These are phyloP conservation scores for Paecilomyces sp. DNA, from an alignment of 2,329 filamentous ascomycete genomes.

Conservation along the genomic window DNA sequence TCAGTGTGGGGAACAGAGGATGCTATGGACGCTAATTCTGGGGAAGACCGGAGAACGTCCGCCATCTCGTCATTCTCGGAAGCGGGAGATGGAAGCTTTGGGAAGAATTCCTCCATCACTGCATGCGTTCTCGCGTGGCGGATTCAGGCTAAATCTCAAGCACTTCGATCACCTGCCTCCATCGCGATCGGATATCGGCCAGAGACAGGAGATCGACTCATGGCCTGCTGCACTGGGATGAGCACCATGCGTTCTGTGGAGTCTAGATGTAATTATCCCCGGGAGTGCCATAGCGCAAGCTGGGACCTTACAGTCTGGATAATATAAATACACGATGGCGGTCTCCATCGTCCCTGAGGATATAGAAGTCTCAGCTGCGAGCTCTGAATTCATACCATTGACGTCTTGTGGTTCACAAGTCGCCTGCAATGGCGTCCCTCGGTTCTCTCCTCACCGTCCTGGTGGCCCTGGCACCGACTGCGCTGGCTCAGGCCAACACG, in stretches of 20 bases:
- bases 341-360: not conserved
- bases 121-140: not conserved
- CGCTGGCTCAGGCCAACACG: constrained; percentile 18
- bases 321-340: not conserved
- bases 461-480: constrained; percentile 13
- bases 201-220: not conserved
- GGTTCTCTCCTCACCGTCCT: constrained; percentile 12
- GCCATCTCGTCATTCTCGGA: not conserved
- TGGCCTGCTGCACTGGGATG: not conserved
- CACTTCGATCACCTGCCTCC: not conserved
- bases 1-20: not conserved
- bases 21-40: not conserved
- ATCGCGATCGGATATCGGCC: not conserved
- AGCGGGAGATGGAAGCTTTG: not conserved
- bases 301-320: not conserved
- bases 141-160: not conserved
- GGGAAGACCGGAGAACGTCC: not conserved
- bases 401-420: not conserved
- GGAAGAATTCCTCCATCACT: not conserved
- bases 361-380: not conserved
- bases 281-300: not conserved
- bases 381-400: not conserved
- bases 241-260: not conserved
- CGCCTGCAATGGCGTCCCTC: constrained; percentile 10
- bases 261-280: not conserved